Percentiles rank a stretch among this genome's conserved stretches.
phyloP scores from a whole-genome alignment of 2,329 filamentous ascomycete genomes.

The Didymosphaeria variabile region DNA sequence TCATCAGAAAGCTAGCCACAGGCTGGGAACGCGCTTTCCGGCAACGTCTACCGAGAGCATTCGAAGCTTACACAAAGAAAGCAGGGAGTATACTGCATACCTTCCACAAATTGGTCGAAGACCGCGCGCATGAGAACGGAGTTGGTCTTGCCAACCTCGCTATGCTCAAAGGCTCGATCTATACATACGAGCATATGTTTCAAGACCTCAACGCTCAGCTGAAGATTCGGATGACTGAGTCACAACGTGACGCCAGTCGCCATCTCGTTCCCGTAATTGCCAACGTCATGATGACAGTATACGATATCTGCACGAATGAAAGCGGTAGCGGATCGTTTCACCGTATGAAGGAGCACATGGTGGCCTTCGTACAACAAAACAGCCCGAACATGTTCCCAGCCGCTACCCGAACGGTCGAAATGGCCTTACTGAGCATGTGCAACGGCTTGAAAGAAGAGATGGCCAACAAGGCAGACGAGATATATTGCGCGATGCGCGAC shows the following conservation, averaged over 20 bases:
- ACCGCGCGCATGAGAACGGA: conserved; percentile 50
- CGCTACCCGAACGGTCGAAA: conserved; percentile 54
- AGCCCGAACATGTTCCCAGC: conserved; percentile 61
- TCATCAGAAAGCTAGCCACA: conserved; percentile 30
- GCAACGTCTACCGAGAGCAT: conserved; percentile 52
- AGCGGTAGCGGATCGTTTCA: conserved; percentile 56
- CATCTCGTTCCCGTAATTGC: conserved; percentile 62
- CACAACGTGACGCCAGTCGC: conserved; percentile 64
- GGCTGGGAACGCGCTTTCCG: conserved; percentile 58
- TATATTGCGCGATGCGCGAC: conserved; percentile 45
- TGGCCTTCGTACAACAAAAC: conserved; percentile 51
- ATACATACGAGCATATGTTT: conserved; percentile 54
- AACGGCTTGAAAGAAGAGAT: conserved; percentile 55
- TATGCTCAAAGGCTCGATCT: conserved; percentile 54
- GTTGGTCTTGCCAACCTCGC: conserved; percentile 51
- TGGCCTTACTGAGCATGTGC: conserved; percentile 54
- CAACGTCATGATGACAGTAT: conserved; percentile 57
- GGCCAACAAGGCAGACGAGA: conserved; percentile 56
- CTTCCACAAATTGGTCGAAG: conserved; percentile 56
- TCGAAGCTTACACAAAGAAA: conserved; percentile 48
- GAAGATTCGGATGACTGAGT: conserved; percentile 50
- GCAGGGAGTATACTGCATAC: conserved; percentile 43
- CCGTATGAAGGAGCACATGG: conserved; percentile 64
- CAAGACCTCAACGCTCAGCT: conserved; percentile 46
- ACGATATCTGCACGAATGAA: conserved; percentile 57